Percentiles rank a stretch among this genome's conserved stretches.
Evolutionary conservation across 2,329 filamentous ascomycete species (phyloP).

Genomic region (Claviceps monticola): DNA sequence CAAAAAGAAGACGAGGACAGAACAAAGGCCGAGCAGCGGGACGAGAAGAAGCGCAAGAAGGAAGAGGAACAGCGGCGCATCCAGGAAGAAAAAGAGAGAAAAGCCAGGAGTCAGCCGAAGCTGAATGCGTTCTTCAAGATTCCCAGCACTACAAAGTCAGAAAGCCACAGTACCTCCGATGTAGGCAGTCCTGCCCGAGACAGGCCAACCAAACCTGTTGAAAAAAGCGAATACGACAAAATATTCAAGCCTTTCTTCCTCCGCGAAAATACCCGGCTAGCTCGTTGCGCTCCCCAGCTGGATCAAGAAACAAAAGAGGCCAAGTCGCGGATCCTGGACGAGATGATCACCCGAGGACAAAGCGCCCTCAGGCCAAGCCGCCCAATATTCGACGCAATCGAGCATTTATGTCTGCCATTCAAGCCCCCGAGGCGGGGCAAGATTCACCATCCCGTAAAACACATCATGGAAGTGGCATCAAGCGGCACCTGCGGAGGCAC

Average conservation of each 20-base stretch:
- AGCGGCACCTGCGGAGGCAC: conserved; percentile 19
- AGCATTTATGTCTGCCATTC: conserved; percentile 31
- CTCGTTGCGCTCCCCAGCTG: conserved; percentile 42
- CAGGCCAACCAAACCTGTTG: conserved; percentile 7
- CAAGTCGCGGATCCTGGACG: conserved; percentile 39
- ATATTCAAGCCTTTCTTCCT: conserved; percentile 73
- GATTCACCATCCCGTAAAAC: conserved; percentile 38
- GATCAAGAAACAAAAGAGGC: conserved; percentile 41
- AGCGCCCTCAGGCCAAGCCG: conserved; percentile 23
- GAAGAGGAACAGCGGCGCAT: conserved; percentile 30
- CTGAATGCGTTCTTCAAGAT: conserved; percentile 31
- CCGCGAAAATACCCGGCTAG: conserved; percentile 58
- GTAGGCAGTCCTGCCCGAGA: conserved; percentile 17
- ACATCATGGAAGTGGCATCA: conserved; percentile 44
- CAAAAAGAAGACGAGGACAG: conserved; percentile 29
- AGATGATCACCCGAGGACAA: conserved; percentile 33
- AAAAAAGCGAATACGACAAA: conserved; percentile 46
- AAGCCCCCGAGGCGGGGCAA: conserved; percentile 30
- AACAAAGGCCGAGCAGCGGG: conserved; percentile 25
- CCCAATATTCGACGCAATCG: conserved; percentile 28
- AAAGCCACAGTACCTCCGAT: conserved; percentile 19
- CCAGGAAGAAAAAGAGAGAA: conserved; percentile 33
- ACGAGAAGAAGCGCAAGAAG: conserved; percentile 34
- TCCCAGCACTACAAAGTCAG: conserved; percentile 26
- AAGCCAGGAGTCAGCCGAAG: conserved; percentile 32